Percentiles rank a stretch among this genome's conserved stretches.
Evolutionary conservation across 176 grass and related monocot genomes (phyloP).

Genomic region (Oryza meridionalis): DNA sequence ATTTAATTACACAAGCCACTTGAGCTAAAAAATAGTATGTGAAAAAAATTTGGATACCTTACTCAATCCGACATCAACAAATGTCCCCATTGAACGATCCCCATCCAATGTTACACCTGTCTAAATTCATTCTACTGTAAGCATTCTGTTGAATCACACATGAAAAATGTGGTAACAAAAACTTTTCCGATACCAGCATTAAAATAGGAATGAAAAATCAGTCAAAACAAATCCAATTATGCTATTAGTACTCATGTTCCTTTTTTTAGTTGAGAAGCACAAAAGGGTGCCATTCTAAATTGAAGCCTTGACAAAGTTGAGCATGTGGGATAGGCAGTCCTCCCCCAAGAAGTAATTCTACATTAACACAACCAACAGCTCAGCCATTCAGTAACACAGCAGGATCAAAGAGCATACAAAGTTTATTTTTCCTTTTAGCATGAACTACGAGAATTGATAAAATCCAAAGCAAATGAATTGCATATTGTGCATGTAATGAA

Average conservation of each 20-base stretch:
- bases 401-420: slow-evolving; percentile 9
- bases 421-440: neutral
- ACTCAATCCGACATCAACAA: slow-evolving; percentile 92
- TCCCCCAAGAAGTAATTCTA: neutral
- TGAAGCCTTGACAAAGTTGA: neutral
- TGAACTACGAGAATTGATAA: neutral
- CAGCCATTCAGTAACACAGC: neutral
- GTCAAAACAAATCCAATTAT: neutral
- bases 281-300: neutral
- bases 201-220: neutral
- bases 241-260: neutral
- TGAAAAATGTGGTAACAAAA: neutral
- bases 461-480: slow-evolving; percentile 8
- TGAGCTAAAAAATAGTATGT: neutral
- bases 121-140: slow-evolving; percentile 43
- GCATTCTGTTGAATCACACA: slow-evolving; percentile 37
- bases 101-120: slow-evolving; percentile 86
- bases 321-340: slow-evolving; percentile 4
- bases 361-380: neutral
- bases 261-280: slow-evolving; percentile 10
- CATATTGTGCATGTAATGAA: neutral
- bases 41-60: slow-evolving; percentile 61
- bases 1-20: slow-evolving; percentile 2
- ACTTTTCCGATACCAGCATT: slow-evolving; percentile 4
- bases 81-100: slow-evolving; percentile 72